Base-by-base conservation (phyloP, 2,329 filamentous ascomycete species). In the Fusarium domesticum region DNA sequence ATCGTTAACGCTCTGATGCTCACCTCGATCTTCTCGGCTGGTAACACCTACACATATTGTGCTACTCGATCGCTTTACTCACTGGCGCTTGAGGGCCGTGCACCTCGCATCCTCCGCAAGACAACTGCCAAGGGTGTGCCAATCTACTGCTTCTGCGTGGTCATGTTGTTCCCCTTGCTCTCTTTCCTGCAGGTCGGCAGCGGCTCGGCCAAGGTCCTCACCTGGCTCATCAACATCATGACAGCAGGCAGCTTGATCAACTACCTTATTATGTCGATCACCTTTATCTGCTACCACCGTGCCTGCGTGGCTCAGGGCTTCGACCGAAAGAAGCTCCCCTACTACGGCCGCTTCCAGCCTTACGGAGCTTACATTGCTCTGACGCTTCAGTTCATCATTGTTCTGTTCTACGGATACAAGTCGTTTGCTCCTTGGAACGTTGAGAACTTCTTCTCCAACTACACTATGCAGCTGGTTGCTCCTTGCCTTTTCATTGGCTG, bases 121-220 rank as follows among this genome's bases (percentile, higher is more conserved):
- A 80, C 75, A 59, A 85, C 76, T 8, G 73, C 70, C 52, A 74
- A 75, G 10, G 83, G 83, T 58, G 80, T 83, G 0, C 80, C 80
- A 8, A 73, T 83, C 53, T 82, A 73, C 60, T 77, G 74, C 57
- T 80, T 83, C 62, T 55, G 49, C 25, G 53, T 80, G 6, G 73
- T 77, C 39, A 77, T 79, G 70, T 55, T 71, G 20, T 77, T 80
- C 63, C 73, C 75, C 7, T 64, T 76, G 47, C 65, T 79, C 31
- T 75, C 75, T 20, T 76, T 81, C 62, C 67, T 81, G 32, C 71
- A 76, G 41, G 68, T 75, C 11, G 70, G 68, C 49, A 73, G 64
- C 58, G 70, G 68, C 35, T 77, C 76, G 1, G 66, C 72, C 7
- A 61, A 70, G 43, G 75, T 75, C 2, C 69, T 81, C 14, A 74